Evolutionary conservation across 108 stramenopile species (phyloP).

Genomic region (Pseudonitzschia multiseries): DNA sequence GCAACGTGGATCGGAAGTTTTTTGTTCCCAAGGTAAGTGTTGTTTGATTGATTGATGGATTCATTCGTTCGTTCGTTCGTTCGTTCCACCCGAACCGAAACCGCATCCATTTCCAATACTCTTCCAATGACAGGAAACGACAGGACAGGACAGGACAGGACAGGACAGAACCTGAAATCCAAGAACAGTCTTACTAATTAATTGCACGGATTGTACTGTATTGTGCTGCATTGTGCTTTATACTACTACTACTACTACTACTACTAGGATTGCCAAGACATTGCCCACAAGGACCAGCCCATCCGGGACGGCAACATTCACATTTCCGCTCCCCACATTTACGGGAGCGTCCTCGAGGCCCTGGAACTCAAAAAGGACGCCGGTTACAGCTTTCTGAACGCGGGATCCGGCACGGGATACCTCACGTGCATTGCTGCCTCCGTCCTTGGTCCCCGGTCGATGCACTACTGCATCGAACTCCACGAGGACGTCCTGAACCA

Average conservation of each 20-base stretch:
- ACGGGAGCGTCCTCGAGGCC: constrained; percentile 81
- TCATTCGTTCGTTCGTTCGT: no score
- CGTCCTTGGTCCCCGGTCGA: constrained; percentile 70
- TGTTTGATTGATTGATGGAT: no score
- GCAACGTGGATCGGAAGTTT: constrained; percentile 75
- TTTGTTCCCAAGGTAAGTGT: constrained; percentile 80
- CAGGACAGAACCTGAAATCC: no score
- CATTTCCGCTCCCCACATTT: constrained; percentile 93
- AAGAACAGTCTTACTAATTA: no score
- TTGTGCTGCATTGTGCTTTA: no score
- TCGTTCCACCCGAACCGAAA: no score
- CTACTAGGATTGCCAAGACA: constrained; percentile 2
- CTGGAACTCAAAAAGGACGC: constrained; percentile 68
- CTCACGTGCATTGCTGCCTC: constrained; percentile 78
- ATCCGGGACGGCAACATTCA: constrained; percentile 81
- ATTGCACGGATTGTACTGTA: no score
- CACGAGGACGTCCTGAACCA: constrained; percentile 76
- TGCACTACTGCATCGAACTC: constrained; percentile 74
- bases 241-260: no score
- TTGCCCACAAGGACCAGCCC: constrained; percentile 80
- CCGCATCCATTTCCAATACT: no score
- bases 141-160: no score
- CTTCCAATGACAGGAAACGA: no score
- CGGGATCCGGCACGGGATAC: constrained; percentile 89
- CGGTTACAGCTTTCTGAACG: constrained; percentile 67